These are phyloP conservation scores for Thozetella sp. DNA, from an alignment of 495 filamentous ascomycete genomes.

Conservation along the genomic window DNA sequence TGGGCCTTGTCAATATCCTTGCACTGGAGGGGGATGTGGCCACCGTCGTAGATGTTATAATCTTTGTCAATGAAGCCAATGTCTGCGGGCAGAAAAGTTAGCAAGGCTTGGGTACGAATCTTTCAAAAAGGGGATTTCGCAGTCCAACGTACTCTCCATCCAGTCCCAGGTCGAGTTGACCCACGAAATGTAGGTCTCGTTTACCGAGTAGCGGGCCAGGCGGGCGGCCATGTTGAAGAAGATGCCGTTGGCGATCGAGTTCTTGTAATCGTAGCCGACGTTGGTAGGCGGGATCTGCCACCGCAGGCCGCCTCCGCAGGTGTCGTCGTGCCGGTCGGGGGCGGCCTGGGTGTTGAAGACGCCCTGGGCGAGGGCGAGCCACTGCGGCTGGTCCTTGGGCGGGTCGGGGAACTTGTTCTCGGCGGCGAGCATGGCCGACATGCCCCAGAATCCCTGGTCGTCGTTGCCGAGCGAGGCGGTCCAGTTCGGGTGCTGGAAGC, in stretches of 20 bases:
- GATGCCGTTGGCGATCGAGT: conserved; percentile 62
- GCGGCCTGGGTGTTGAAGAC: conserved; percentile 73
- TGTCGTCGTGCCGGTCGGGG: conserved; percentile 58
- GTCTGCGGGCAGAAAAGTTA: too few species aligned
- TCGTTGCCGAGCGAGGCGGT: conserved; percentile 77
- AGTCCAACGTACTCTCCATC: conserved; percentile 36
- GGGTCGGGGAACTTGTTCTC: conserved; percentile 73
- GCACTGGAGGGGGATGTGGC: conserved; percentile 63
- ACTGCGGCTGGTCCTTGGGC: conserved; percentile 60
- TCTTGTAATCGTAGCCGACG: conserved; percentile 84
- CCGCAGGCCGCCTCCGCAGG: conserved; percentile 70
- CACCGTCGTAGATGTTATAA: conserved; percentile 72
- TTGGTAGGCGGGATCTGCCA: conserved; percentile 82
- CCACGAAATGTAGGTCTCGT: conserved; percentile 77
- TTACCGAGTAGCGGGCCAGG: conserved; percentile 74
- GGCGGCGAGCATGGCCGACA: conserved; percentile 75
- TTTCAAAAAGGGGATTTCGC: not conserved
- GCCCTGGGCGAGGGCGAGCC: conserved; percentile 74
- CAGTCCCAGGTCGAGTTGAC: conserved; percentile 78
- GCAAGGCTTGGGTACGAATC: too few species aligned
- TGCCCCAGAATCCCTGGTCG: conserved; percentile 83
- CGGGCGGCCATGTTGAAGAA: conserved; percentile 84
- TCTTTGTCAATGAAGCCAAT: conserved; percentile 63
- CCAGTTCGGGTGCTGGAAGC: conserved; percentile 70
- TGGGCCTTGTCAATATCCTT: conserved; percentile 60